Evolutionary conservation across 2,329 filamentous ascomycete genomes (phyloP), one percentile per base, ranked within the genome.

Genomic region (Fusarium acutatum): DNA sequence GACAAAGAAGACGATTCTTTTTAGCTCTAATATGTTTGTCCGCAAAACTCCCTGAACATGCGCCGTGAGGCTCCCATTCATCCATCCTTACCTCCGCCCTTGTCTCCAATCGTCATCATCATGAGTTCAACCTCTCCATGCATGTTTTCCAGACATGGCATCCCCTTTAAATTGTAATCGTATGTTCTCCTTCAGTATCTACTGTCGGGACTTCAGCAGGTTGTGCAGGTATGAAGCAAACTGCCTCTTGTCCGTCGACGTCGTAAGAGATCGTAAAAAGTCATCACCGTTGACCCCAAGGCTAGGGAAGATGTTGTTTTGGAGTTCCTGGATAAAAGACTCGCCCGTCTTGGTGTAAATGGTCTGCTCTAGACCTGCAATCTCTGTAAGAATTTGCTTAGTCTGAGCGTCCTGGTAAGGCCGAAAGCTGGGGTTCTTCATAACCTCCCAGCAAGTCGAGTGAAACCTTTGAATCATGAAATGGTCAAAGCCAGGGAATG

Each of bases 381-480:
- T 94, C 84, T 99, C 96, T 62, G 91, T 91, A 43, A 99, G 88
- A 3, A 98, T 93, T 81, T 95, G 93, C 80, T 93, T 93, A 38
- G 93, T 93, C 84, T 97, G 95, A 4, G 95, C 95, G 80, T 99
- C 96, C 61, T 85, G 83, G 72, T 91, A 91, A 3, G 94, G 90
- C 73, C 93, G 93, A 87, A 98, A 98, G 26, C 88, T 88, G 11
- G 92, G 87, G 49, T 95, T 93, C 43, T 90, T 90, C 40, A 97
- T 90, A 12, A 98, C 91, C 44, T 94, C 93, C 96, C 96, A 99
- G 81, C 93, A 95, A 13, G 97, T 88, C 0, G 93, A 89, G 66
- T 97, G 96, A 84, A 99, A 97, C 28, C 93, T 90, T 47, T 93
- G 90, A 66, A 98, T 93, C 83, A 97, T 93, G 83, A 97, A 98